Percentiles rank a stretch among this genome's conserved stretches.
Conservation (phyloP, 805 yeast species). For the Saturnispora ahearnii region DNA sequence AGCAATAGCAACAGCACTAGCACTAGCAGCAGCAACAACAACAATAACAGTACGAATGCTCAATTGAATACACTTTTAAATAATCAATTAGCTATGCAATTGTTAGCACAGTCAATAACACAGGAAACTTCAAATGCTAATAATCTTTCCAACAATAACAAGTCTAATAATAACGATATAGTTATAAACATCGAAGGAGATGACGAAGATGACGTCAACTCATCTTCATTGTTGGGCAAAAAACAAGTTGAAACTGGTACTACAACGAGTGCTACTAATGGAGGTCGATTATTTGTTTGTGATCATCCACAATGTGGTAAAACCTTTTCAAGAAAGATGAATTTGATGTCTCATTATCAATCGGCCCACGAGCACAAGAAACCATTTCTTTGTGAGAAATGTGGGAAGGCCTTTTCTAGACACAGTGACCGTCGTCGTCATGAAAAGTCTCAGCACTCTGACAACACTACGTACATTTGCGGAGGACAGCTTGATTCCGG, state of each 20-base stretch:
- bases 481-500: slow-evolving; percentile 25
- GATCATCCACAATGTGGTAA: slow-evolving; percentile 23
- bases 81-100: slow-evolving; percentile 4
- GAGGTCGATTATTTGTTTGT: slow-evolving; percentile 18
- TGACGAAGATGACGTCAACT: background rate
- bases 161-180: background rate
- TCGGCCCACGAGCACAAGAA: slow-evolving; percentile 28
- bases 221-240: background rate
- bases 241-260: background rate
- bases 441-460: slow-evolving; percentile 27
- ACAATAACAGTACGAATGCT: background rate
- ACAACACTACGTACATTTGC: slow-evolving; percentile 20
- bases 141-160: background rate
- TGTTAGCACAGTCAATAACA: slow-evolving; percentile 4
- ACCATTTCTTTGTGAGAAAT: slow-evolving; percentile 25
- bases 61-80: background rate
- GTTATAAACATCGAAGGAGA: background rate
- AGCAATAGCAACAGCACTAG: too few species aligned
- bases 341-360: slow-evolving; percentile 27
- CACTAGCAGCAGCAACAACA: background rate
- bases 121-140: background rate
- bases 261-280: background rate
- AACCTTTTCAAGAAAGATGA: slow-evolving; percentile 27
- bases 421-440: slow-evolving; percentile 29
- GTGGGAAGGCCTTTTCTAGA: slow-evolving; percentile 26